Evolutionary conservation across 2,329 filamentous ascomycete genomes (phyloP).

Genomic region (Magnaporthiopsis rhizophila): DNA sequence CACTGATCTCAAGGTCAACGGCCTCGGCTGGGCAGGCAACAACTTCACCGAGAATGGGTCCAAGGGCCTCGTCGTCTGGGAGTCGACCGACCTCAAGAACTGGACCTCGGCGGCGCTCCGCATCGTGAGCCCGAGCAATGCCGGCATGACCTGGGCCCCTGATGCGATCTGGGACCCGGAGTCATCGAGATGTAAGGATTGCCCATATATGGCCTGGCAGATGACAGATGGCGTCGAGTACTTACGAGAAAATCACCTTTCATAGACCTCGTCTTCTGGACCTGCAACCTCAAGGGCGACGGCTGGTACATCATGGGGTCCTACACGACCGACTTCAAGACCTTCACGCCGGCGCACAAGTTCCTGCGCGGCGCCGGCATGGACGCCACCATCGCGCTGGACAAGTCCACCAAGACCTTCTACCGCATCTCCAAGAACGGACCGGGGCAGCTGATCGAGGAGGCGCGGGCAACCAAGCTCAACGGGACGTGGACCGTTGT

Average conservation of each 20-base stretch:
- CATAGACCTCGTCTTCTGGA: constrained; percentile 36
- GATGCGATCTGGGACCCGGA: constrained; percentile 41
- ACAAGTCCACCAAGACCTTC: constrained; percentile 7
- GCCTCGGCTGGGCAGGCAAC: constrained; percentile 41
- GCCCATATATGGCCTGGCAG: too few species aligned
- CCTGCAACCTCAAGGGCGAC: constrained; percentile 18
- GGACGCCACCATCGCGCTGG: constrained; percentile 12
- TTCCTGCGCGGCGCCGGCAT: constrained; percentile 11
- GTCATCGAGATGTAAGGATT: background rate
- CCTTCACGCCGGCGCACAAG: constrained; percentile 10
- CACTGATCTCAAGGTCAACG: constrained; percentile 33
- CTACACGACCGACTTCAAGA: constrained; percentile 13
- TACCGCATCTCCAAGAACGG: constrained; percentile 14
- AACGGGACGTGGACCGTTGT: constrained; percentile 12
- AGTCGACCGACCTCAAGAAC: constrained; percentile 39
- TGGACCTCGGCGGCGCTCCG: constrained; percentile 41
- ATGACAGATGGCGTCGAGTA: too few species aligned
- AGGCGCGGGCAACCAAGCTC: constrained; percentile 9
- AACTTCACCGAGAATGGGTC: constrained; percentile 40
- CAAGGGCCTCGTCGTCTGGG: constrained; percentile 39
- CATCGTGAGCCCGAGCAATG: constrained; percentile 35
- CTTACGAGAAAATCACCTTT: too few species aligned
- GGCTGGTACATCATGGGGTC: constrained; percentile 11
- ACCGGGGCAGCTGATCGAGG: constrained; percentile 12
- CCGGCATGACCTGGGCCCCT: constrained; percentile 47